Percentiles rank a stretch among this genome's conserved stretches.
phyloP scores from a whole-genome alignment of 1,284 basidiomycete genomes.

The Ganoderma leucocontextum region DNA sequence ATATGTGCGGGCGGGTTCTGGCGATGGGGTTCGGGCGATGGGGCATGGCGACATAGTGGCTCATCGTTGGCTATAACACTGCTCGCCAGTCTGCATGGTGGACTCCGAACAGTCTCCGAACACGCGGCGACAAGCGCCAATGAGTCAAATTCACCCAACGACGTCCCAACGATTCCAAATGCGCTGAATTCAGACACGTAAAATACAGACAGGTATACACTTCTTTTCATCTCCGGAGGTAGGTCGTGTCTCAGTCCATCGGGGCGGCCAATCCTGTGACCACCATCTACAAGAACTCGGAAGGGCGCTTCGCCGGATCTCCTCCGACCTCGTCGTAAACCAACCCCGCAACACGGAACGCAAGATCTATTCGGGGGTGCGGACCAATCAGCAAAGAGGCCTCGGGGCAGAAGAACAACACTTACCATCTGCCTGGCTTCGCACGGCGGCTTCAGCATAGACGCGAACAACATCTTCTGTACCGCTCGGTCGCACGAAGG shows the following conservation, averaged over 20 bases:
- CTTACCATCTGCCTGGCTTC: slow-evolving; percentile 83
- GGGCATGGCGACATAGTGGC: slow-evolving; percentile 33
- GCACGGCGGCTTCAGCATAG: slow-evolving; percentile 90
- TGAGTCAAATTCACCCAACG: slow-evolving; percentile 31
- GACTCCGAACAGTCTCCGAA: background rate
- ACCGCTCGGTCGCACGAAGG: slow-evolving; percentile 96
- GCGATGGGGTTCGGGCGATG: slow-evolving; percentile 14
- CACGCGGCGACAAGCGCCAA: slow-evolving; percentile 26
- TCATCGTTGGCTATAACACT: slow-evolving; percentile 20
- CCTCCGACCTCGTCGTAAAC: slow-evolving; percentile 85
- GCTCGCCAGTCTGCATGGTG: slow-evolving; percentile 8
- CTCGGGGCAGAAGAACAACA: slow-evolving; percentile 10
- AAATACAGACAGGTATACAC: slow-evolving; percentile 31
- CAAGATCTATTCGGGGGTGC: slow-evolving; percentile 64
- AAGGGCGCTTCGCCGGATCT: slow-evolving; percentile 70
- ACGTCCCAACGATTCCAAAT: slow-evolving; percentile 17
- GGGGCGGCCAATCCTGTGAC: slow-evolving; percentile 18
- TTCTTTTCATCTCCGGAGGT: slow-evolving; percentile 16
- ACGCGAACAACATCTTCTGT: slow-evolving; percentile 99
- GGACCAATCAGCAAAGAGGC: slow-evolving; percentile 18
- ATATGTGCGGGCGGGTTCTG: slow-evolving; percentile 3
- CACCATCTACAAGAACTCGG: slow-evolving; percentile 65
- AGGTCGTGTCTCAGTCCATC: background rate
- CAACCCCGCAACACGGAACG: slow-evolving; percentile 83
- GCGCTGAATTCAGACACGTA: slow-evolving; percentile 21